Evolutionary conservation across 139 green algal genomes (phyloP), one percentile per base, ranked within the genome.

Genomic region (Raphidocelis subcapitata): DNA sequence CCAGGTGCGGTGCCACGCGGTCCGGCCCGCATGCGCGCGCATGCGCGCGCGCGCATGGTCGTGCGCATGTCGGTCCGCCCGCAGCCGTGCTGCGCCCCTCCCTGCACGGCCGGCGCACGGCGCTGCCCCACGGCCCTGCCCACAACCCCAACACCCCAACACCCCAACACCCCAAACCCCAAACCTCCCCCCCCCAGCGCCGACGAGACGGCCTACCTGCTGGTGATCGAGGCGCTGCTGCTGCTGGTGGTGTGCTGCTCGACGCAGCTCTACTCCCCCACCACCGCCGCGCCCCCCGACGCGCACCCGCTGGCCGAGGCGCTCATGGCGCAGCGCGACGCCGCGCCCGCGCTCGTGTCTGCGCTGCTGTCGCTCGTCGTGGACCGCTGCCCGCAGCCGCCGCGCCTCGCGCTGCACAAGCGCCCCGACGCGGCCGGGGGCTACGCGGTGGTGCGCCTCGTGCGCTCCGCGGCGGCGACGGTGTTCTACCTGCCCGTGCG

Each of bases 151-250:
- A n/a, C n/a, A n/a, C n/a, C n/a, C n/a, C n/a, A n/a, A n/a, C n/a
- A n/a, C n/a, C n/a, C n/a, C n/a, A n/a, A n/a, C n/a, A n/a, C n/a
- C n/a, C n/a, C n/a, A n/a, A n/a, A n/a, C n/a, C n/a, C n/a, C n/a
- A n/a, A n/a, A n/a, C n/a, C n/a, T n/a, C n/a, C n/a, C n/a, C n/a
- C n/a, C n/a, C n/a, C n/a, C 61, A 61, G 79, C 88, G 91, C 79
- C 41, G 61, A 77, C 35, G 61, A 67, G 16, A 52, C 60, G 33
- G 77, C 60, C 16, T 93, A 93, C 69, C 54, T 94, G 59, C 65
- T 94, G 63, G 79, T 93, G 31, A 62, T 90, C 69, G 89, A 95
- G 80, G 67, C 80, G 5, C 12, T 92, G 18, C 79, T 84, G 54
- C 77, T 90, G 75, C 76, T 96, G 32, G 61, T 94, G 41, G 81